Conservation (phyloP, 139 green algal genomes). For the Tetraselmis striata region DNA sequence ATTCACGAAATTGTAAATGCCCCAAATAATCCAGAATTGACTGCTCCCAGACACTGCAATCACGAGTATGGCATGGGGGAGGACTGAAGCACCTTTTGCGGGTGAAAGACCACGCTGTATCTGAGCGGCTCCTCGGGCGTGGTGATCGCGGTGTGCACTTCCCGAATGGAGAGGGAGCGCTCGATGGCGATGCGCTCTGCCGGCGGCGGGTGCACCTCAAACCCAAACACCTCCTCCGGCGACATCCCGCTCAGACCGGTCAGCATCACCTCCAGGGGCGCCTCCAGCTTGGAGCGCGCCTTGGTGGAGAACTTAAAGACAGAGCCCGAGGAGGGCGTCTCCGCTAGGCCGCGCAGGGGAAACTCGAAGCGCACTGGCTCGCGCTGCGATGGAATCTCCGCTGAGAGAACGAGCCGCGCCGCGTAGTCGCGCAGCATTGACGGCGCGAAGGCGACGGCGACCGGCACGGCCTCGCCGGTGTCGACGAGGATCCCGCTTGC, state of each 20-base stretch:
- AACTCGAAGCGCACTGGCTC: not conserved
- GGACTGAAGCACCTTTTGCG: no score
- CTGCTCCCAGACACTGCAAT: no score
- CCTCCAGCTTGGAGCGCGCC: not conserved
- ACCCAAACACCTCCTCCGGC: not conserved
- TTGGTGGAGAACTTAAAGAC: not conserved
- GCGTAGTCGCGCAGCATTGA: not conserved
- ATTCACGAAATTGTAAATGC: no score
- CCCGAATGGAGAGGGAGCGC: not conserved
- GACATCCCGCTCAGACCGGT: not conserved
- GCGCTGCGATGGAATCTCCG: not conserved
- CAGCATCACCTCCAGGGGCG: not conserved
- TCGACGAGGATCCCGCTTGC: not conserved
- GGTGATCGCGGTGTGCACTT: not conserved
- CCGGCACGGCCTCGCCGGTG: not conserved
- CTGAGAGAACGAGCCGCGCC: not conserved
- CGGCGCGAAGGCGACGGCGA: not conserved
- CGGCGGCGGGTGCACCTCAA: not conserved
- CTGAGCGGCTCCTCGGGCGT: not conserved
- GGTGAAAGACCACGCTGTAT: not conserved
- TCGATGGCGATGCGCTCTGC: not conserved
- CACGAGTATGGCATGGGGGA: no score
- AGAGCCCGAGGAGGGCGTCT: not conserved
- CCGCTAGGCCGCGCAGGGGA: not conserved
- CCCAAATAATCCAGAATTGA: no score